Base-by-base conservation (phyloP, 108 stramenopile genomes). In the Cyclostephanos tholiformis region DNA sequence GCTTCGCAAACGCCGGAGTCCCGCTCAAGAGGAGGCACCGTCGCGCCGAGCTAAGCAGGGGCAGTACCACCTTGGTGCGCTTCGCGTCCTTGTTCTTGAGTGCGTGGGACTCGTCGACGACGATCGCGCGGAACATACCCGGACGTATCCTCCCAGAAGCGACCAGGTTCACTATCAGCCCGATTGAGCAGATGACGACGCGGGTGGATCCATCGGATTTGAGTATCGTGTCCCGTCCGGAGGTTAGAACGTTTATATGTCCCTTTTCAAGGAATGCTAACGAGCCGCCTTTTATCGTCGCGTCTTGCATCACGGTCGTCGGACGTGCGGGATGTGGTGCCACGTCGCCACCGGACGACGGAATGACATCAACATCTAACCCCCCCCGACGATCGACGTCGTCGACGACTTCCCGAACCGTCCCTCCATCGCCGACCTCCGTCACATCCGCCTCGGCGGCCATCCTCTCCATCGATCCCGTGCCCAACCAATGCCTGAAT, bases 71-170 rank as follows among this genome's bases (percentile, higher is more conserved):
- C 41, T 74, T 82, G 0, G 97, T 97, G 46, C 98, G 84, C 71
- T 95, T 89, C 6, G 95, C 85, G 8, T 72, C 62, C 27, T 91
- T 91, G 56, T 90, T 97, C 71, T 97, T 97, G 23, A 99, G 84
- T 84, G 91, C 96, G 77, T 99, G 99, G 25, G 86, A 88, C 77
- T 99, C 99, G 78, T 99, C 99, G 10, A 97, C 95, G 65, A 98
- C 93, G 22, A 94, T 85, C 43, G 92, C 88, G 51, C 82, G 58
- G 73, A 98, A 98, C 72, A 90, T 69, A 14, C 91, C 91, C 0
- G 83, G 81, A 17, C 14, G 32, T 2, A 95, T 78, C 35, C 76
- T 70, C 27, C 71, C 61, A 1, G 74, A 73, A 27, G 84, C 79
- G 2, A 84, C 78, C 19, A 95, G 82, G 20, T 84, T 67, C 2